These are phyloP conservation scores for Phlyctochytrium planicorne DNA, from an alignment of 192 early-diverging fungal species.

Conservation along the genomic window DNA sequence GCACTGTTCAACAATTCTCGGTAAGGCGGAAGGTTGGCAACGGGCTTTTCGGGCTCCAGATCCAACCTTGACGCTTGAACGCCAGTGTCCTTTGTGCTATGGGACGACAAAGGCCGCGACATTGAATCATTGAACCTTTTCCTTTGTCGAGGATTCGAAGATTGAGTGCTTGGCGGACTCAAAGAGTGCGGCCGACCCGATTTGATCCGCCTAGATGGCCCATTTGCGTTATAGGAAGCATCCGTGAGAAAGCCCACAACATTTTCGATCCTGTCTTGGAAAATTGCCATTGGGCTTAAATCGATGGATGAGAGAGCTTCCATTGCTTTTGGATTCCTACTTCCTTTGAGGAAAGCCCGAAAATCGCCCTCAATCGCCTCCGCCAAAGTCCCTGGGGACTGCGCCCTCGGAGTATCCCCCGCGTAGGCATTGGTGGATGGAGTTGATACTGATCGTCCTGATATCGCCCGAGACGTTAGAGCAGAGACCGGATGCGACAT, in stretches of 20 bases:
- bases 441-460: background rate
- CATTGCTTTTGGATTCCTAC: background rate
- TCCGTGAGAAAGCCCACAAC: background rate
- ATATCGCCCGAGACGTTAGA: background rate
- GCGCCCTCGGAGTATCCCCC: background rate
- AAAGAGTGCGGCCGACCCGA: too few species aligned
- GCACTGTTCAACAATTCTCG: slow-evolving; percentile 15
- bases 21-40: background rate
- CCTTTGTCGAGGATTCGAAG: too few species aligned
- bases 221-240: background rate
- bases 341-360: background rate
- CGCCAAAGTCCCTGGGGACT: background rate
- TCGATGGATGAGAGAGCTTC: background rate
- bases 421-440: background rate
- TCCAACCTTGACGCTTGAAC: too few species aligned
- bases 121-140: too few species aligned
- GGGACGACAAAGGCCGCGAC: too few species aligned
- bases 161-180: too few species aligned
- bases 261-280: background rate
- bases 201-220: too few species aligned
- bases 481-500: too few species aligned
- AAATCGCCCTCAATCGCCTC: background rate
- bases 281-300: background rate
- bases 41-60: too few species aligned
- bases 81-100: too few species aligned